Conservation (phyloP, 371 early-diverging fungal genomes). For the Actinomortierella ambigua region DNA sequence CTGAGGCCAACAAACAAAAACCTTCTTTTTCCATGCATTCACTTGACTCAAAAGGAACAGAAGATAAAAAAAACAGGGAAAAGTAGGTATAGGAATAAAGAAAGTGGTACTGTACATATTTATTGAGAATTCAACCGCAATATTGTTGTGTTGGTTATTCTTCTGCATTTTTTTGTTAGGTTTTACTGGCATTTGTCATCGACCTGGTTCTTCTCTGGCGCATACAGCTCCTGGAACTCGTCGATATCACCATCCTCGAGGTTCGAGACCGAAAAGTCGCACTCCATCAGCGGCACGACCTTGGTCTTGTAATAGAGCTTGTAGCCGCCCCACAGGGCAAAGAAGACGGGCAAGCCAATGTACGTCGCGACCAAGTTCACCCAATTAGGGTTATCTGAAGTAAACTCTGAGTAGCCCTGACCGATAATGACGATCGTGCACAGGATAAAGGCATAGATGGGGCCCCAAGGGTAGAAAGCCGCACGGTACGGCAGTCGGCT, state of each 20-base stretch:
- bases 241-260: slow-evolving; percentile 35
- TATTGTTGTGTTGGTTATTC: neutral
- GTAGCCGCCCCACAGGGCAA: slow-evolving; percentile 58
- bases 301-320: slow-evolving; percentile 52
- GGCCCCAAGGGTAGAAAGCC: slow-evolving; percentile 73
- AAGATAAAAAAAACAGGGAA: too few relatives aligned
- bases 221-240: slow-evolving; percentile 64
- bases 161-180: neutral
- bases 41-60: too few relatives aligned
- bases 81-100: too few relatives aligned
- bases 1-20: too few relatives aligned
- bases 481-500: slow-evolving; percentile 75
- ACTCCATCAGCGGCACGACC: slow-evolving; percentile 40
- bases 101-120: too few relatives aligned
- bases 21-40: too few relatives aligned
- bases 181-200: slow-evolving; percentile 27
- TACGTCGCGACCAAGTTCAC: slow-evolving; percentile 55
- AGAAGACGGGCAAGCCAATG: slow-evolving; percentile 59
- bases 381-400: slow-evolving; percentile 34
- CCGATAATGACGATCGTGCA: slow-evolving; percentile 69
- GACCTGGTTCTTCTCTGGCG: slow-evolving; percentile 24
- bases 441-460: slow-evolving; percentile 67
- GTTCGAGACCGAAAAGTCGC: slow-evolving; percentile 43
- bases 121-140: neutral
- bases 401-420: slow-evolving; percentile 58